phyloP scores from a whole-genome alignment of 148 eudicot species.

The Rhododendron simsii region DNA sequence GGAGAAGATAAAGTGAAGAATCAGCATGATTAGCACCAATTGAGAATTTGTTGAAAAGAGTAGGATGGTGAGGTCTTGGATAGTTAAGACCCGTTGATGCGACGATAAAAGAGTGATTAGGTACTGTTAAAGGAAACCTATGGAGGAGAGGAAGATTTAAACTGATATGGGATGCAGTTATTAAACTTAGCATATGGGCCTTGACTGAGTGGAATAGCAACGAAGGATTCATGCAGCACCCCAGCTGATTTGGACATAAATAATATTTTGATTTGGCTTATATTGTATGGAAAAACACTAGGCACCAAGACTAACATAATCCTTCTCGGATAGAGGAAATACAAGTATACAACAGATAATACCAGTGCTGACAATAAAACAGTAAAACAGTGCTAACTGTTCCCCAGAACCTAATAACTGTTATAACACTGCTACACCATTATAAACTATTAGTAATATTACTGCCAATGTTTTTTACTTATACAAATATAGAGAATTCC shows the following conservation, averaged over 20 bases:
- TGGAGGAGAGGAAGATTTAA: neutral
- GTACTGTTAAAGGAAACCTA: neutral
- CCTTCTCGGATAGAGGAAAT: neutral
- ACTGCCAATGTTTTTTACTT: neutral
- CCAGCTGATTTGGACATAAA: neutral
- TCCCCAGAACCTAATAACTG: neutral
- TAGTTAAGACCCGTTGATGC: neutral
- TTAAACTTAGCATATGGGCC: neutral
- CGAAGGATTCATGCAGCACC: neutral
- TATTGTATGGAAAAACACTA: neutral
- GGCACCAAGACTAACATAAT: neutral
- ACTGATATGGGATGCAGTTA: neutral
- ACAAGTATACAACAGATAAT: neutral
- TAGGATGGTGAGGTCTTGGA: neutral
- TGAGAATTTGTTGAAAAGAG: neutral
- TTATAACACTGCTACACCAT: neutral
- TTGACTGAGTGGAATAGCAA: neutral
- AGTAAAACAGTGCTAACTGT: neutral
- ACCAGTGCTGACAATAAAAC: neutral
- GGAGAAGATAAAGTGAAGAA: neutral
- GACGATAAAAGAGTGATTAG: neutral
- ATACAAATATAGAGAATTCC: neutral
- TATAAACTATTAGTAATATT: neutral
- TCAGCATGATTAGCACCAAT: neutral
- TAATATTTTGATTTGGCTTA: neutral